Evolutionary conservation across 1,284 basidiomycete species (phyloP), one percentile per base, ranked within the genome.

Genomic region (Boletellus sp.): DNA sequence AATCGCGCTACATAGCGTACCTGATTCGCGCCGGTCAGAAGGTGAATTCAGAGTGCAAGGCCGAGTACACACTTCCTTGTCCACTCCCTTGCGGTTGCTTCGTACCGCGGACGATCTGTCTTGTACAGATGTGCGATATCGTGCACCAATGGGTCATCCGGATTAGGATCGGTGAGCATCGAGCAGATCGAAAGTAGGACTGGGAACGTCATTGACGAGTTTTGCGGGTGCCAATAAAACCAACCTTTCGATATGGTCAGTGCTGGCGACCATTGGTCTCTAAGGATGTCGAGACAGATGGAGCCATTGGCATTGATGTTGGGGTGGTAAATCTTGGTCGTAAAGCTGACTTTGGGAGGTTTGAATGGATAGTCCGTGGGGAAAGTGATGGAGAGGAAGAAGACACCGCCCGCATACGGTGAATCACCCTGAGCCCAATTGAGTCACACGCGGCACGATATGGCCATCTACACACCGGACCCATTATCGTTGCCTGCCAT

Each of bases 291-390:
- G 63, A 99, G 79, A 74, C 97, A 99, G 75, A 99, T 99, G 62
- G 93, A 95, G 45, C 97, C 97, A 66, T 97, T 95, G 60, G 90
- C 89, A 71, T 97, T 97, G 90, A 97, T 95, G 79, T 96, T 96
- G 45, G 92, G 91, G 73, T 96, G 93, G 72, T 93, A 94, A 63
- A 91, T 91, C 87, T 96, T 97, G 69, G 96, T 99, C 64, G 92
- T 94, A 77, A 99, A 99, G 76, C 89, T 91, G 73, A 99, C 93
- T 83, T 98, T 98, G 72, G 97, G 97, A 38, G 97, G 96, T 80
- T 96, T 96, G 86, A 97, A 97, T 39, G 94, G 94, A 79, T 97
- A 97, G 74, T 97, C 94, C 74, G 86, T 87, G 44, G 90, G 91
- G 83, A 96, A 95, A 45, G 82, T 85, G 71, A 96, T 96, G 53